A percentile compares a stretch with the other conserved stretches of the same genome.
phyloP scores from a whole-genome alignment of 75 land plant genomes.

The Pinus taeda region DNA sequence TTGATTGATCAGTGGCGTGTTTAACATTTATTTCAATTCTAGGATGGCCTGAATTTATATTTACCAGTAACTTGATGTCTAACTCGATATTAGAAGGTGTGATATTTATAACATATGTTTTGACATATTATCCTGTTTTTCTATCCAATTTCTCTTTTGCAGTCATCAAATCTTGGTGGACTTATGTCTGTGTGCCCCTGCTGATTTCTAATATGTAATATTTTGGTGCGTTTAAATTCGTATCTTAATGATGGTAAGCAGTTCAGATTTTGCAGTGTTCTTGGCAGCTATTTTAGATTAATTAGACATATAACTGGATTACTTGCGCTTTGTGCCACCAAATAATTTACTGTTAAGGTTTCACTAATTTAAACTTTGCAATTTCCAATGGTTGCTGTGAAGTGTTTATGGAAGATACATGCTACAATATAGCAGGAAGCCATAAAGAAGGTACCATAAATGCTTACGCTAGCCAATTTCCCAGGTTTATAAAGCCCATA shows the following conservation, averaged over 20 bases:
- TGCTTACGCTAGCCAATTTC: too few species aligned
- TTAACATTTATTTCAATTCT: neutral
- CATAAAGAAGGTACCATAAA: too few species aligned
- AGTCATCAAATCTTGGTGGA: neutral
- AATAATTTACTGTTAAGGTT: neutral
- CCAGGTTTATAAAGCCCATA: too few species aligned
- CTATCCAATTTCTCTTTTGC: neutral
- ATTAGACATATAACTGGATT: neutral
- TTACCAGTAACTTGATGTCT: neutral
- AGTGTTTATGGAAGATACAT: neutral
- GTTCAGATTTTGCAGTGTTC: neutral
- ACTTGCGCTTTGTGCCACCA: neutral
- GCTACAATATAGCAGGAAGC: too few species aligned
- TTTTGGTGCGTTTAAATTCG: neutral
- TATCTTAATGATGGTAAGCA: neutral
- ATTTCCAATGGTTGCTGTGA: neutral
- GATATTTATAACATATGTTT: neutral
- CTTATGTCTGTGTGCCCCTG: neutral
- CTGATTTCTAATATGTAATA: neutral
- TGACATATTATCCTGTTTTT: neutral
- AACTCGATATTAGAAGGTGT: neutral
- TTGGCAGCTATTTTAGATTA: neutral
- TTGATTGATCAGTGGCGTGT: neutral
- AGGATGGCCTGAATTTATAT: neutral
- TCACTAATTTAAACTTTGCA: neutral